Evolutionary conservation across 2,329 filamentous ascomycete genomes (phyloP), one percentile per base, ranked within the genome.

Genomic region (Arachnomyces sp.): DNA sequence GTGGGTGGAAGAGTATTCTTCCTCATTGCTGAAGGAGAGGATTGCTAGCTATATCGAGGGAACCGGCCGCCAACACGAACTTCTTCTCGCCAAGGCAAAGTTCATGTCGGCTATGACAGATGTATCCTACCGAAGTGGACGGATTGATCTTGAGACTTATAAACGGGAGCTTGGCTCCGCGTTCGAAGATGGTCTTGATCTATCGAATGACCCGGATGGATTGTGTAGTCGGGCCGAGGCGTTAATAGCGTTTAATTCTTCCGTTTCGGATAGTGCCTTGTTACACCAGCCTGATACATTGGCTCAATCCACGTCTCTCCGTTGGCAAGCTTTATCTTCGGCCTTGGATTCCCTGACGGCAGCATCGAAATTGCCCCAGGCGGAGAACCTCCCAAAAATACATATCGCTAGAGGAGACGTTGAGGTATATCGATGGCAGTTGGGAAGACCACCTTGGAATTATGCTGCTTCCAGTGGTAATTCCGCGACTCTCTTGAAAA

Each of bases 1-100:
- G n/a, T 74, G 74, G 63, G 70, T 77, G 39, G 73, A 78, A 43
- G 68, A 79, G 47, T 70, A 73, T 42, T 76, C 75, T 1, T 60
- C 65, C 2, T 63, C 67, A 12, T 64, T 80, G 7, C 58, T 77
- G 2, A 65, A 70, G 18, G 65, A 67, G 16, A 78, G 72, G 40
- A 66, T 81, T 2, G 68, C 72, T 2, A 53, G 58, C n/a, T 76
- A 78, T 42, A 60, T 76, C 11, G 57, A 65, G 45, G 56, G 64
- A 38, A 59, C 65, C 38, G 56, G 64, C 46, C 59, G 66, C 43
- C 60, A 67, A 31, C 61, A 71, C 32, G 75, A 80, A 51, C 67
- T 73, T 14, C 60, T 65, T 2, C 63, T 82, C 16, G 70, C 72
- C 3, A 64, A 67, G 17, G 77, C 77, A 6, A 73, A 67, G 36